Evolutionary conservation across 2,329 filamentous ascomycete genomes (phyloP).

Genomic region (Knufia petricola): DNA sequence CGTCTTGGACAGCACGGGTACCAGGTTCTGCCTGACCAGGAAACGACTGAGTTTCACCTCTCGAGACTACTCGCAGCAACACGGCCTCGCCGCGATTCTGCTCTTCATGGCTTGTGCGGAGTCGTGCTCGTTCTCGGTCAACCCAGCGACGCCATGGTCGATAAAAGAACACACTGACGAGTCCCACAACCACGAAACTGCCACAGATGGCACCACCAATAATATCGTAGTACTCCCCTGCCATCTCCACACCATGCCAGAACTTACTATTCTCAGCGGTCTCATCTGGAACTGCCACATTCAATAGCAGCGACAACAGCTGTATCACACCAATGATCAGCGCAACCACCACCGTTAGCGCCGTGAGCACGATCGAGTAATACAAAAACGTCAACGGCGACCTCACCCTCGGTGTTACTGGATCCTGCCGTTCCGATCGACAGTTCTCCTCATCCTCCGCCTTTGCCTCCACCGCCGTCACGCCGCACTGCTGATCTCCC

Average conservation of each 20-base stretch:
- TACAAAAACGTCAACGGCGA: conserved; percentile 87
- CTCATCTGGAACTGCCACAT: conserved; percentile 57
- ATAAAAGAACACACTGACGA: conserved; percentile 65
- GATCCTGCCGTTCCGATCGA: background rate
- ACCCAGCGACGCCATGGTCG: conserved; percentile 64
- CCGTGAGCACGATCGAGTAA: conserved; percentile 81
- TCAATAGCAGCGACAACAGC: conserved; percentile 65
- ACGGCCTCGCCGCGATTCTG: conserved; percentile 1
- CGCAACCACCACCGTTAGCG: conserved; percentile 72
- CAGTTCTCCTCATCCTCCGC: conserved; percentile 5
- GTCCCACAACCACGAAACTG: conserved; percentile 68
- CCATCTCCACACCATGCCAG: conserved; percentile 74
- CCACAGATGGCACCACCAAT: conserved; percentile 81
- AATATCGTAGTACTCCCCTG: conserved; percentile 73
- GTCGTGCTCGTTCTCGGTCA: conserved; percentile 28
- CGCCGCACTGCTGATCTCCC: conserved; percentile 29
- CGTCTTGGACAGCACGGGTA: background rate
- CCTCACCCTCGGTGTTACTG: conserved; percentile 46
- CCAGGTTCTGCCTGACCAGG: background rate
- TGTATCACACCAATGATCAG: conserved; percentile 81
- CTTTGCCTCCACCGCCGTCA: conserved; percentile 31
- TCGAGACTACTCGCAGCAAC: background rate
- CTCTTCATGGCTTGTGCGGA: conserved; percentile 5
- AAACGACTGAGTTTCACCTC: background rate
- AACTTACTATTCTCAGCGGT: conserved; percentile 49